phyloP scores from a whole-genome alignment of 768 basidiomycete genomes.

The Kwoniella sp. region DNA sequence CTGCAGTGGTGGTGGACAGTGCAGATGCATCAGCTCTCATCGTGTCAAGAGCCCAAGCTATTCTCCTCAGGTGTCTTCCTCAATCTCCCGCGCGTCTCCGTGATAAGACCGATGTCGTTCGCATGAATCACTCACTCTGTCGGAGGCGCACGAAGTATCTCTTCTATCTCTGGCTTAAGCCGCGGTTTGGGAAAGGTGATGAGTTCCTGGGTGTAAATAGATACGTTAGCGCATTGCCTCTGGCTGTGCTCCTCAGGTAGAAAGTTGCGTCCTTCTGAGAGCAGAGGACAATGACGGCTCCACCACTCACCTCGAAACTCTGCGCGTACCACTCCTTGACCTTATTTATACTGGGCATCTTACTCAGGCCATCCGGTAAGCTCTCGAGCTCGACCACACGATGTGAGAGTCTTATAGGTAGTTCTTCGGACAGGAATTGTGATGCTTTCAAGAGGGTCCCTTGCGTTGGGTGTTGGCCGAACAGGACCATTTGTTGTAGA shows the following conservation, averaged over 20 bases:
- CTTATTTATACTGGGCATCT: conserved; percentile 88
- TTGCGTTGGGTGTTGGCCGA: conserved; percentile 93
- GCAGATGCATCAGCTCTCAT: neutral
- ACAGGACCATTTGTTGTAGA: conserved; percentile 95
- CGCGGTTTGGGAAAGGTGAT: conserved; percentile 79
- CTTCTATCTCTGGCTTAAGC: conserved; percentile 69
- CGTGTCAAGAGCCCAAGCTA: too few relatives aligned
- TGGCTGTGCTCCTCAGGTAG: neutral
- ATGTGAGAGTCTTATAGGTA: conserved; percentile 92
- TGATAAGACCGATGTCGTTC: conserved; percentile 37
- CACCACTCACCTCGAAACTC: conserved; percentile 80
- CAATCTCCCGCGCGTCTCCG: too few relatives aligned
- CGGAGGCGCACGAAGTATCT: conserved; percentile 59
- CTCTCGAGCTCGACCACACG: conserved; percentile 94
- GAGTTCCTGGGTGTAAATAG: conserved; percentile 68
- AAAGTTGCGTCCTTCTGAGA: neutral
- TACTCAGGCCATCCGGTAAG: conserved; percentile 84
- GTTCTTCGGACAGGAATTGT: conserved; percentile 68
- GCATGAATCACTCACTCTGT: conserved; percentile 37
- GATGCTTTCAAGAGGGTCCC: conserved; percentile 85
- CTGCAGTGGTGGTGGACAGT: neutral
- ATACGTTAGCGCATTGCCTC: neutral
- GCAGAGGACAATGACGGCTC: too few relatives aligned
- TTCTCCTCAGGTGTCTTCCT: too few relatives aligned
- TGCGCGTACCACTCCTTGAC: conserved; percentile 99